phyloP scores from a whole-genome alignment of 805 yeast species.

The Ogataea glucozyma region DNA sequence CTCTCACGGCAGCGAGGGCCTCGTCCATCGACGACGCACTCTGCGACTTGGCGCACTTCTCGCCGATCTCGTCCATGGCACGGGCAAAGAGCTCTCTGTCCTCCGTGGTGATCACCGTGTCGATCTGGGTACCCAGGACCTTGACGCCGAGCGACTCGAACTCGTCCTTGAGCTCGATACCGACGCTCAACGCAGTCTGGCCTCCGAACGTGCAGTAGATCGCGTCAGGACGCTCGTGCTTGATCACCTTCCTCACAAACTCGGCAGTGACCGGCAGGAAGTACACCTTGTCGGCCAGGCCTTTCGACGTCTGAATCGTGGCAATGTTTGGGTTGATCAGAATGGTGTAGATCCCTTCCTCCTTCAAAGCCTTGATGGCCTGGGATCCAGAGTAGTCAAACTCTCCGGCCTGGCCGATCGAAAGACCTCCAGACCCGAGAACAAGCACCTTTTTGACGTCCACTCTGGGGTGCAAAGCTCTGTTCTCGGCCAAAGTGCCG shows the following conservation, averaged over 20 bases:
- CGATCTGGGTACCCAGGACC: conserved; percentile 95
- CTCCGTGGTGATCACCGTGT: conserved; percentile 95
- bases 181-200: conserved; percentile 95
- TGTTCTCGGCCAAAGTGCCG: conserved; percentile 72
- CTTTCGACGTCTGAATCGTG: conserved; percentile 96
- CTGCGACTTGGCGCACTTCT: conserved; percentile 91
- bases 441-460: conserved; percentile 89
- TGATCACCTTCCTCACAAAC: conserved; percentile 91
- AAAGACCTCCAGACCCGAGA: conserved; percentile 96
- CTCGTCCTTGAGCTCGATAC: conserved; percentile 94
- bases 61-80: conserved; percentile 92
- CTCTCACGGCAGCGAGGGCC: conserved; percentile 80
- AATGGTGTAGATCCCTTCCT: conserved; percentile 95
- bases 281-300: conserved; percentile 96
- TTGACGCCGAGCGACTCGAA: conserved; percentile 88
- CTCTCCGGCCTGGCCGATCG: conserved; percentile 99
- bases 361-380: conserved; percentile 97
- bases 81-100: conserved; percentile 95
- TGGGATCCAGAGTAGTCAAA: conserved; percentile 98
- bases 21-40: conserved; percentile 81
- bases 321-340: conserved; percentile 98
- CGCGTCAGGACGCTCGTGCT: conserved; percentile 95
- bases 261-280: conserved; percentile 97
- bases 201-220: conserved; percentile 98
- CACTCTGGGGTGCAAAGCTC: conserved; percentile 72